Conservation (phyloP, 164 flowering plant genomes). For the Magnolia officinalis region DNA sequence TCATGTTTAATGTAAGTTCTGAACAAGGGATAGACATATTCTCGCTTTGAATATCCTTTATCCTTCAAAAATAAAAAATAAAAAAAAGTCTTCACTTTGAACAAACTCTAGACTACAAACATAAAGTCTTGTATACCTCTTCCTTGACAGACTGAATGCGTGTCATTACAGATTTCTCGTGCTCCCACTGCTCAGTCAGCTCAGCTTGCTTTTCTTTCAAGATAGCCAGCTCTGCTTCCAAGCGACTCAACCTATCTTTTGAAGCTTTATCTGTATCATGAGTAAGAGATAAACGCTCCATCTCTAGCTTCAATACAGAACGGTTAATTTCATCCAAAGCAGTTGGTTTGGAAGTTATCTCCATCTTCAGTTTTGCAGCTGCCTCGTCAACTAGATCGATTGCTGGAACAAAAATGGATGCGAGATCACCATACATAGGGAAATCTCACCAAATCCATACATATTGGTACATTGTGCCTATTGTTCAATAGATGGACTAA, state of each 20-base stretch:
- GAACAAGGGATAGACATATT: too few relatives aligned
- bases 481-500: background rate
- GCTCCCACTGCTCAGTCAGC: slow-evolving; percentile 91
- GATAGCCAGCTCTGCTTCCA: slow-evolving; percentile 73
- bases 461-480: background rate
- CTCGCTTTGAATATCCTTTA: too few relatives aligned
- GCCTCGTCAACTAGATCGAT: slow-evolving; percentile 98
- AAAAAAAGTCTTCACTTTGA: background rate
- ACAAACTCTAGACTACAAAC: background rate
- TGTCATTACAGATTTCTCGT: slow-evolving; percentile 85
- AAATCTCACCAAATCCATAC: background rate
- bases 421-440: background rate
- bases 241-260: slow-evolving; percentile 73
- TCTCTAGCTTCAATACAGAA: slow-evolving; percentile 77
- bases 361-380: slow-evolving; percentile 95
- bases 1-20: too few relatives aligned
- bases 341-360: slow-evolving; percentile 91
- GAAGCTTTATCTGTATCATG: slow-evolving; percentile 92
- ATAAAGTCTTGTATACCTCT: slow-evolving; percentile 46
- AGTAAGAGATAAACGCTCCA: slow-evolving; percentile 85
- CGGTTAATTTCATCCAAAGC: slow-evolving; percentile 88
- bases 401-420: slow-evolving; percentile 44
- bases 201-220: slow-evolving; percentile 69
- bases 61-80: background rate
- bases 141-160: slow-evolving; percentile 90